Percentiles rank a stretch among this genome's conserved stretches.
These are phyloP conservation scores for Rosa chinensis DNA, from an alignment of 306 rosid species.

Conservation along the genomic window DNA sequence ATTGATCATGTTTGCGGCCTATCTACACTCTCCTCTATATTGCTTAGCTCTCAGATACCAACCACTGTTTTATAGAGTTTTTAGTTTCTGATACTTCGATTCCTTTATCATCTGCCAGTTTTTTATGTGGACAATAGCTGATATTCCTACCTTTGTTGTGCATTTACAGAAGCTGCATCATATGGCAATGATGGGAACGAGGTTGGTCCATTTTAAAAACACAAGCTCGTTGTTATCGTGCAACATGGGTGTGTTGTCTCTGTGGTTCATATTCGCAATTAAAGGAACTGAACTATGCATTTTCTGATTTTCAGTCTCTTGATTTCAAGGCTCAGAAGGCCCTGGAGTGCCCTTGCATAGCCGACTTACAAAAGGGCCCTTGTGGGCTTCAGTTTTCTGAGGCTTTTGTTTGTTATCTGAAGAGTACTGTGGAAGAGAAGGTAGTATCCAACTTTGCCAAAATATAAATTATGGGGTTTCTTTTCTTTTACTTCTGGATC, in stretches of 20 bases:
- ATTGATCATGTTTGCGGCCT: background rate
- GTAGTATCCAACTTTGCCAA: conserved; percentile 28
- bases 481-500: background rate
- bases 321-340: conserved; percentile 87
- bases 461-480: background rate
- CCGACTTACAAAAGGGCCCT: conserved; percentile 74
- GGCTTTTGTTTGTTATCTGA: conserved; percentile 84
- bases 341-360: conserved; percentile 91
- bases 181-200: conserved; percentile 65
- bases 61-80: background rate
- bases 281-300: conserved; percentile 21
- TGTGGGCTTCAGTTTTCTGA: conserved; percentile 84
- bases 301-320: conserved; percentile 76
- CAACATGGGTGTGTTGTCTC: background rate
- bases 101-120: background rate
- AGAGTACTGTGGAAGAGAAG: conserved; percentile 87
- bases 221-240: background rate
- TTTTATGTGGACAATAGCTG: background rate
- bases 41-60: background rate
- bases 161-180: conserved; percentile 77
- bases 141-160: conserved; percentile 9
- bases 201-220: conserved; percentile 46
- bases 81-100: background rate
- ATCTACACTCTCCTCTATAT: background rate
- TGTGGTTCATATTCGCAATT: background rate